Conservation (phyloP, 345 rosid species). For the Boechera retrofracta region DNA sequence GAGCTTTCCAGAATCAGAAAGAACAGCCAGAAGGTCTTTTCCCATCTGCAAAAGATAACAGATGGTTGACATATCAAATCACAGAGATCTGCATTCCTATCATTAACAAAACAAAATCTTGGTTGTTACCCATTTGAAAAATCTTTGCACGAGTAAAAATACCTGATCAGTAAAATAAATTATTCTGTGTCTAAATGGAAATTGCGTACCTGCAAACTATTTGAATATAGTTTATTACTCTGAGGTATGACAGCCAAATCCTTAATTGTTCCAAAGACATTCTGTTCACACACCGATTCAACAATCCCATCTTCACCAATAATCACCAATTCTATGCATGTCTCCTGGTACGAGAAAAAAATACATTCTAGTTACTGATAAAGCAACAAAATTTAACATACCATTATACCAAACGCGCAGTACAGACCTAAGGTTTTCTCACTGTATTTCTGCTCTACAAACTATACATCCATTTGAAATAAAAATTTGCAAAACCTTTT, state of each 20-base stretch:
- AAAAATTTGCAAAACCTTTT: neutral
- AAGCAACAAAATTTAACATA: conserved; percentile 1
- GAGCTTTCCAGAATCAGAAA: conserved; percentile 99
- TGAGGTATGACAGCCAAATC: conserved; percentile 82
- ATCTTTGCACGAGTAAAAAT: conserved; percentile 1
- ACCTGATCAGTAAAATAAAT: conserved; percentile 8
- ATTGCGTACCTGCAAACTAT: conserved; percentile 57
- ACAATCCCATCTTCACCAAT: conserved; percentile 79
- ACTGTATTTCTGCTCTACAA: conserved; percentile 11
- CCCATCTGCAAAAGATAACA: conserved; percentile 61
- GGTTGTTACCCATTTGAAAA: conserved; percentile 18
- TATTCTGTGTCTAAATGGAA: neutral
- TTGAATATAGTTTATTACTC: conserved; percentile 56
- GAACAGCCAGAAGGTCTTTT: conserved; percentile 81
- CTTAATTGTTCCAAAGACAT: conserved; percentile 84
- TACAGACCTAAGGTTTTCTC: neutral
- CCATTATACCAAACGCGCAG: conserved; percentile 12
- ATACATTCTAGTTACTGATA: conserved; percentile 23
- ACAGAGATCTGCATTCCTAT: conserved; percentile 16
- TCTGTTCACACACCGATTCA: conserved; percentile 83
- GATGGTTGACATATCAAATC: conserved; percentile 28
- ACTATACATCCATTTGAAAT: neutral
- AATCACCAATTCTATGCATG: conserved; percentile 84
- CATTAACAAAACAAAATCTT: conserved; percentile 27
- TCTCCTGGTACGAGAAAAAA: conserved; percentile 60